Evolutionary conservation across 2,329 filamentous ascomycete species (phyloP), one percentile per base, ranked within the genome.

Genomic region (Ophiostoma ips): DNA sequence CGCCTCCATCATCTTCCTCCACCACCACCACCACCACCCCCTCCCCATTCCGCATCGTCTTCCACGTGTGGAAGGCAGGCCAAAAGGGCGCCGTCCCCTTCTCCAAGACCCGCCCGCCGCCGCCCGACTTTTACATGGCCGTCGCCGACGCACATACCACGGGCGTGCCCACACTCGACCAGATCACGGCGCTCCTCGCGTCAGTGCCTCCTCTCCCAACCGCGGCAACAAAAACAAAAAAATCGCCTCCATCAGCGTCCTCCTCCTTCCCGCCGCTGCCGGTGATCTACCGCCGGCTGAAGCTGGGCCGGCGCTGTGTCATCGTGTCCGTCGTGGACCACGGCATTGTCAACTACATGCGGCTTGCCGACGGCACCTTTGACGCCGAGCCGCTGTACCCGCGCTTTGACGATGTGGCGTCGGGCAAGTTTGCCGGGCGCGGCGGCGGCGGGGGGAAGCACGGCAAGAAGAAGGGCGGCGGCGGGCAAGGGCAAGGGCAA

Each of bases 251-350:
- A n/a, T n/a, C n/a, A n/a, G n/a, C n/a, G n/a, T n/a, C n/a, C 7
- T 4, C 19, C 7, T 30, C 38, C 11, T 33, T 31, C 11, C 46
- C 46, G 12, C 21, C 47, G 5, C 28, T 49, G 19, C 46, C 52
- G 2, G 38, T 21, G 61, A 65, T 89, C 56, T 92, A 94, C 61
- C 77, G 82, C 59, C 79, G 85, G 52, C 68, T 96, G 55, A 90
- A 88, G 65, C 81, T 94, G 59, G 92, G 88, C 2, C 81, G 83
- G 63, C 77, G 87, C 56, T 92, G 87, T 64, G 84, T 92, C 31
- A 71, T 95, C 33, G 63, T 98, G 21, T 92, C 89, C 0, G 77
- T 96, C 2, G 88, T 95, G 33, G 92, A 96, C 62, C 77, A 87
- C 55, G 92, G 92, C 0, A 74, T 96, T 19, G 83, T 89, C 43